A percentile compares a stretch with the other conserved stretches of the same genome.
phyloP scores from a whole-genome alignment of 768 basidiomycete genomes.

The Tylopilus intermedius region DNA sequence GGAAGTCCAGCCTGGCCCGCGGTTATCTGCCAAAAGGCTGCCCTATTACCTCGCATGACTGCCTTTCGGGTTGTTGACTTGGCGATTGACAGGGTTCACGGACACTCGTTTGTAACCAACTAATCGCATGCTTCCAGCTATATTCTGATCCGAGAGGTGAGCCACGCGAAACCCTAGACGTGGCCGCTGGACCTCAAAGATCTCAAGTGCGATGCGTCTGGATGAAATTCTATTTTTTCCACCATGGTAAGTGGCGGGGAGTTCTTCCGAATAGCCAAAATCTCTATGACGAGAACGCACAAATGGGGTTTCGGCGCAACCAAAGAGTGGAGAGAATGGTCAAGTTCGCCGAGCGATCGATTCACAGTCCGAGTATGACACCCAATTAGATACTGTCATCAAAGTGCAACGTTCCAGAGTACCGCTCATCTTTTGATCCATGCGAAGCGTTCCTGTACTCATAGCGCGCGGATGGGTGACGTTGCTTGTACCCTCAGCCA shows the following conservation, averaged over 20 bases:
- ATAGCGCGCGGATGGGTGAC: slow-evolving; percentile 15
- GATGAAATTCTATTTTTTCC: slow-evolving; percentile 18
- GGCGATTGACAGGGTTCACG: slow-evolving; percentile 23
- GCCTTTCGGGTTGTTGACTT: slow-evolving; percentile 21
- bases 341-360: slow-evolving; percentile 21
- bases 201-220: slow-evolving; percentile 25
- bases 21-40: slow-evolving; percentile 14
- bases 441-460: slow-evolving; percentile 24
- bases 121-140: slow-evolving; percentile 7
- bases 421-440: slow-evolving; percentile 18
- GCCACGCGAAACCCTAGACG: slow-evolving; percentile 21
- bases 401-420: slow-evolving; percentile 20
- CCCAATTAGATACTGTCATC: slow-evolving; percentile 20
- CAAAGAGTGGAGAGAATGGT: not conserved
- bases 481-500: slow-evolving; percentile 19
- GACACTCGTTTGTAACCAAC: slow-evolving; percentile 18
- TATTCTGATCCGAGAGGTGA: slow-evolving; percentile 19
- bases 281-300: slow-evolving; percentile 17
- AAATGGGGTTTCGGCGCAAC: slow-evolving; percentile 27
- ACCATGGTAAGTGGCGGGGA: slow-evolving; percentile 10
- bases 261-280: slow-evolving; percentile 21
- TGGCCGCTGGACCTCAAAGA: slow-evolving; percentile 18
- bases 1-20: slow-evolving; percentile 13
- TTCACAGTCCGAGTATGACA: slow-evolving; percentile 14
- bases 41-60: slow-evolving; percentile 16